A percentile compares a stretch with the other conserved stretches of the same genome.
These are phyloP conservation scores for Penicillium pulvis DNA, from an alignment of 495 filamentous ascomycete genomes.

Conservation along the genomic window DNA sequence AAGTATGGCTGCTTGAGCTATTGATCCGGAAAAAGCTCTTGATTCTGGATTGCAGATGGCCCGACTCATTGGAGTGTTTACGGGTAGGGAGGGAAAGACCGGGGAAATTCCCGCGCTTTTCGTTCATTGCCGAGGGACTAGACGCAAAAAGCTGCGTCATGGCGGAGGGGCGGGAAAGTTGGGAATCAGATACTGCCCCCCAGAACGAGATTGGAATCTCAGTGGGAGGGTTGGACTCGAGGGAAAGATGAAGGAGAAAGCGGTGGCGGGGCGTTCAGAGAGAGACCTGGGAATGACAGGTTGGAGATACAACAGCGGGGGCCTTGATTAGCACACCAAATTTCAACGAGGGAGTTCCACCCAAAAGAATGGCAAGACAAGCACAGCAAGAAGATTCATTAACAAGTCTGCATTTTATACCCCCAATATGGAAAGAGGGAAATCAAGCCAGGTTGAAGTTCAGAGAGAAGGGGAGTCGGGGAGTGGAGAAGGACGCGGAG, in stretches of 20 bases:
- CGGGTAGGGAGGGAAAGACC: slow-evolving; percentile 49
- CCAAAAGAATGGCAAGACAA: slow-evolving; percentile 24
- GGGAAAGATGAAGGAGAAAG: neutral
- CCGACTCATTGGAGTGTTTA: slow-evolving; percentile 52
- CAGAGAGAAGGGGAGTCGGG: slow-evolving; percentile 18
- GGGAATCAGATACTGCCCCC: slow-evolving; percentile 7
- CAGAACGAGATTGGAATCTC: neutral
- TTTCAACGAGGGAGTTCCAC: slow-evolving; percentile 26
- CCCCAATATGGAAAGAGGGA: slow-evolving; percentile 9
- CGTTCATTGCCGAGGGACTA: slow-evolving; percentile 44
- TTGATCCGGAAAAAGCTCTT: slow-evolving; percentile 99
- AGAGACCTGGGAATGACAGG: slow-evolving; percentile 18
- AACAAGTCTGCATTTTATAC: slow-evolving; percentile 23
- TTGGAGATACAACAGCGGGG: slow-evolving; percentile 21
- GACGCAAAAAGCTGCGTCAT: slow-evolving; percentile 54
- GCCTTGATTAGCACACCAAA: slow-evolving; percentile 11
- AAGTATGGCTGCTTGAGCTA: slow-evolving; percentile 59
- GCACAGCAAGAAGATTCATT: slow-evolving; percentile 21
- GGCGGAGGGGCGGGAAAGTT: slow-evolving; percentile 7
- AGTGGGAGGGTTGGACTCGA: neutral
- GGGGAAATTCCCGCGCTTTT: slow-evolving; percentile 51
- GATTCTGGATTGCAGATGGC: slow-evolving; percentile 83
- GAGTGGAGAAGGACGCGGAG: slow-evolving; percentile 32
- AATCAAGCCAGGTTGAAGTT: slow-evolving; percentile 17
- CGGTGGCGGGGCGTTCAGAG: slow-evolving; percentile 5